Evolutionary conservation across 2,329 filamentous ascomycete species (phyloP), one percentile per base, ranked within the genome.

Genomic region (Cytospora piceae): DNA sequence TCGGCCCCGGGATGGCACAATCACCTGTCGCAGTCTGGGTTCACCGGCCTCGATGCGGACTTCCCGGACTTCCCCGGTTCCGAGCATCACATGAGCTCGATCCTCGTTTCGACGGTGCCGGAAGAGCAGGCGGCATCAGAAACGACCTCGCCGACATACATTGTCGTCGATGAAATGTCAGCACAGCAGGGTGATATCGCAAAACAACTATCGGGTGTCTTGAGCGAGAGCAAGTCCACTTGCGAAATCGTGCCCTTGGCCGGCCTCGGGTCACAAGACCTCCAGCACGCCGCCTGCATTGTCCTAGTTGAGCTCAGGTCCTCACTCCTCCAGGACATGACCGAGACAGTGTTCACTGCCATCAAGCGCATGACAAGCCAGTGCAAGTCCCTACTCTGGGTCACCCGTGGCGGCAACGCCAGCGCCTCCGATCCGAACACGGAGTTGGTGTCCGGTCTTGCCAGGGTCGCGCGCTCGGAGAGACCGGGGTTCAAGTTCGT

Each of bases 31-130:
- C 59, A 52, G 0, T 62, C 69, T 5, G 71, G 71, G 0, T 73
- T 71, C 61, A 61, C 55, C 14, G 70, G 70, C 6, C 55, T 74
- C 20, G 73, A 74, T 22, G 64, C 68, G 3, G 70, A 69, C n/a
- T 69, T 74, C 8, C 65, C 65, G 3, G 74, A 75, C 63, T 68
- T 70, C 58, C 24, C 69, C 42, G 58, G 61, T 54, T 64, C 70
- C 15, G 54, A 58, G 17, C 62, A 65, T 32, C 63, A 65, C n/a
- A 65, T 65, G 57, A 65, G 58, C 24, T 65, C 63, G 20, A 65
- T 65, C 29, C 51, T 74, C 9, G 69, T 72, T 24, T 73, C 73
- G 4, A 71, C 68, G 12, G 72, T 70, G 22, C 49, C 68, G 2
- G 29, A 34, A 14, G 4, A 57, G 0, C 46, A 69, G 4, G 12